Conservation (phyloP, 306 rosid genomes). For the Carpinus fangiana region DNA sequence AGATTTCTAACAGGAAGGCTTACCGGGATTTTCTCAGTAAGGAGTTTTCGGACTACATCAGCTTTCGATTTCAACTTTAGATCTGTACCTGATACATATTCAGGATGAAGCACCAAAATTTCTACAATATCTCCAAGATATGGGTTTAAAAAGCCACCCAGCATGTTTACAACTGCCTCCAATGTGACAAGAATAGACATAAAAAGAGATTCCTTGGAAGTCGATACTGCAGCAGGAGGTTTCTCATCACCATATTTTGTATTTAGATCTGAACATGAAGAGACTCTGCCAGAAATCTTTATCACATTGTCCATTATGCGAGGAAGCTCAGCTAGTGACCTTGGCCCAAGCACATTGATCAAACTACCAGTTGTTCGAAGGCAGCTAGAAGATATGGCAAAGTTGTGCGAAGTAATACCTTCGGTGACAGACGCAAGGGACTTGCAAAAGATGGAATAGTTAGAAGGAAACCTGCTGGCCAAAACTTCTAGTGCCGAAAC, state of each 20-base stretch:
- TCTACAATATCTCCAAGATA: conserved; percentile 67
- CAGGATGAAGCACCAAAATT: conserved; percentile 66
- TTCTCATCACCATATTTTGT: conserved; percentile 23
- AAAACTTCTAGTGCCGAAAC: conserved; percentile 80
- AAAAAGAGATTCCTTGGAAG: conserved; percentile 48
- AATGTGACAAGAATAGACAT: conserved; percentile 58
- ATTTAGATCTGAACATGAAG: conserved; percentile 39
- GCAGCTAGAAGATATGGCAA: conserved; percentile 62
- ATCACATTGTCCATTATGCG: conserved; percentile 68
- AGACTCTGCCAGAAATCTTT: conserved; percentile 43
- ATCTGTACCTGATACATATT: conserved; percentile 53
- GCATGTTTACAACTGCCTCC: conserved; percentile 81
- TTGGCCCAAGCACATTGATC: conserved; percentile 79
- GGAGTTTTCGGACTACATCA: conserved; percentile 58
- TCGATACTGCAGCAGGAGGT: conserved; percentile 23
- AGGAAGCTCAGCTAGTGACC: conserved; percentile 79
- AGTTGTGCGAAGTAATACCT: conserved; percentile 41
- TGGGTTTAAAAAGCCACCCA: conserved; percentile 82
- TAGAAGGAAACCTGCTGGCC: conserved; percentile 56
- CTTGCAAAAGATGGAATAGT: conserved; percentile 48
- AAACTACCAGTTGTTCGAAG: conserved; percentile 72
- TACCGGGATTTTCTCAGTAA: conserved; percentile 79
- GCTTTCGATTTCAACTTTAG: conserved; percentile 61
- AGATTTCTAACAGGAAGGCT: conserved; percentile 34
- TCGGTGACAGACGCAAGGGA: conserved; percentile 67